A percentile compares a stretch with the other conserved stretches of the same genome.
Evolutionary conservation across 2,329 filamentous ascomycete species (phyloP).

Genomic region (Elsinoe arachidis): DNA sequence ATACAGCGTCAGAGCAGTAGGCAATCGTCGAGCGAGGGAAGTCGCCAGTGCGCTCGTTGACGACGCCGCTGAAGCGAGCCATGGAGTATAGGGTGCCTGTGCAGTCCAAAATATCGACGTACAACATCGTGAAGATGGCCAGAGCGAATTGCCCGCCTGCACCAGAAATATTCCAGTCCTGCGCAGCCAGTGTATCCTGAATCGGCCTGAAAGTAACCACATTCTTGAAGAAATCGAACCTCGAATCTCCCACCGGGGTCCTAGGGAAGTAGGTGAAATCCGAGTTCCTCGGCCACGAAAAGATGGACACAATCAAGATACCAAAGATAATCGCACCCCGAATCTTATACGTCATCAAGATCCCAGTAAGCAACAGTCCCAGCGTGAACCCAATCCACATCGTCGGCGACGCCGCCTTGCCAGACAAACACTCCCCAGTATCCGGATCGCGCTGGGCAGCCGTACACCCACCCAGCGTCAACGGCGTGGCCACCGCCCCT

Average conservation of each 20-base stretch:
- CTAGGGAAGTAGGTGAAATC: conserved; percentile 74
- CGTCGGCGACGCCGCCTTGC: conserved; percentile 73
- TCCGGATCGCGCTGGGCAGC: conserved; percentile 36
- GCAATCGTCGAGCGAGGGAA: conserved; percentile 79
- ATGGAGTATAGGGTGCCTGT: conserved; percentile 85
- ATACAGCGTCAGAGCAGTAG: conserved; percentile 74
- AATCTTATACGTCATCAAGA: conserved; percentile 77
- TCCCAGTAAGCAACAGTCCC: conserved; percentile 68
- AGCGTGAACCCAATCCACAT: conserved; percentile 89
- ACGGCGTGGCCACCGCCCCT: conserved; percentile 57
- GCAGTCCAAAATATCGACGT: conserved; percentile 81
- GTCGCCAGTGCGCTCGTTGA: conserved; percentile 75
- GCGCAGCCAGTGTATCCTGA: conserved; percentile 56
- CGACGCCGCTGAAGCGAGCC: conserved; percentile 72
- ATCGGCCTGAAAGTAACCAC: conserved; percentile 81
- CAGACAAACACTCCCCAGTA: conserved; percentile 53
- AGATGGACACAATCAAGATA: conserved; percentile 74
- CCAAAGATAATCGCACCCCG: conserved; percentile 80
- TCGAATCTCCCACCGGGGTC: conserved; percentile 56
- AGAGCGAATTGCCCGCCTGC: conserved; percentile 71
- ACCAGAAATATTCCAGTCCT: conserved; percentile 61
- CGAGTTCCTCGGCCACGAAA: conserved; percentile 76
- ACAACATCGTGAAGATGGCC: conserved; percentile 79
- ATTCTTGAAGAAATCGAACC: conserved; percentile 80
- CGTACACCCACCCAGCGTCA: conserved; percentile 65